A percentile compares a stretch with the other conserved stretches of the same genome.
Conservation (phyloP, 78 protist genomes). For the Chrysochromulina tobinii region DNA sequence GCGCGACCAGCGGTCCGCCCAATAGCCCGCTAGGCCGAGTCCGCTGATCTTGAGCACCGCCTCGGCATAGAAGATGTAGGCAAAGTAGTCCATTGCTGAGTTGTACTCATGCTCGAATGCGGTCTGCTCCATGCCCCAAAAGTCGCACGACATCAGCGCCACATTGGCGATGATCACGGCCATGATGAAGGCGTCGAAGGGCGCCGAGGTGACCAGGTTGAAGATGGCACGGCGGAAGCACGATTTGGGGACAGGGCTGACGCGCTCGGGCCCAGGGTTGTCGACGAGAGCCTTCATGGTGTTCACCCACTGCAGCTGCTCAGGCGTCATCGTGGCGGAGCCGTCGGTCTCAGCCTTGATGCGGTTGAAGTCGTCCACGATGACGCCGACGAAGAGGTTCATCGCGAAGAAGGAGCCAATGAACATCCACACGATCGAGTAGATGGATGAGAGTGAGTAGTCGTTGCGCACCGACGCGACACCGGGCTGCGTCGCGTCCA, state of each 20-base stretch:
- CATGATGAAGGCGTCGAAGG: not conserved
- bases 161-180: not conserved
- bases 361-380: not conserved
- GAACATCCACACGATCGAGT: not conserved
- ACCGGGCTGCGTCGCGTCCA: not conserved
- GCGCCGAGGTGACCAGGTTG: no score
- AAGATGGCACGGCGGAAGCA: no score
- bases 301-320: not conserved
- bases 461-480: not conserved
- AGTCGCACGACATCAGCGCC: not conserved
- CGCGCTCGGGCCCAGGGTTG: no score
- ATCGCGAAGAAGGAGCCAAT: not conserved
- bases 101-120: no score
- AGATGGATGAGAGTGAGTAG: not conserved
- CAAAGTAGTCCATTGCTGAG: not conserved
- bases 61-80: not conserved
- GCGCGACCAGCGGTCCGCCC: not conserved
- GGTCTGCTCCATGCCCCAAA: not conserved
- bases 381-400: not conserved
- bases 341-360: no score
- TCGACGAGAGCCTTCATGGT: no score
- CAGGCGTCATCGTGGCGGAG: not conserved
- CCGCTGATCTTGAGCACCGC: not conserved
- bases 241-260: no score
- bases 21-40: not conserved